Evolutionary conservation across 768 basidiomycete genomes (phyloP).

Genomic region (Lentinula sp.): DNA sequence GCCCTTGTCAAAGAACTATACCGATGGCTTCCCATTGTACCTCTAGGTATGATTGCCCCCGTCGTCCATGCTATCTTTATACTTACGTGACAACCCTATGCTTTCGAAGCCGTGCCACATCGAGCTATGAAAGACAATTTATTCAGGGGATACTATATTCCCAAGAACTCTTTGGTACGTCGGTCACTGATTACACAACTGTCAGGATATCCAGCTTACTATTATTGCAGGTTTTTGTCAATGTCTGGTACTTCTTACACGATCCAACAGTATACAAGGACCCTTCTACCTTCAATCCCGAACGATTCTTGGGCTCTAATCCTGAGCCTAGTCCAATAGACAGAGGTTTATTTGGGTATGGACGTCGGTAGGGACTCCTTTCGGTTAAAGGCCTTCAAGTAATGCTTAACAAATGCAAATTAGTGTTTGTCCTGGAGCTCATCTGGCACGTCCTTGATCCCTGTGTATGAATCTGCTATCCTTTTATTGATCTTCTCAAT

Average conservation of each 20-base stretch:
- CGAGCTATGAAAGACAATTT: slow-evolving; percentile 1
- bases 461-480: background rate
- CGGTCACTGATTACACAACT: background rate
- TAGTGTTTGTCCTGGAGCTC: slow-evolving; percentile 3
- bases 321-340: slow-evolving; percentile 14
- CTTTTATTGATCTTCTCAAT: background rate
- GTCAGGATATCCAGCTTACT: background rate
- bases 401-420: background rate
- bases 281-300: slow-evolving; percentile 25
- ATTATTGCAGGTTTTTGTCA: slow-evolving; percentile 7
- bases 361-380: slow-evolving; percentile 10
- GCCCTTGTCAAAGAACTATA: slow-evolving; percentile 12
- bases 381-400: background rate
- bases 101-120: slow-evolving; percentile 11
- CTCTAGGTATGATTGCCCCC: slow-evolving; percentile 12
- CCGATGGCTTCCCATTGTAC: slow-evolving; percentile 10
- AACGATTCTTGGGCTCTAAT: slow-evolving; percentile 19
- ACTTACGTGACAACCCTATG: background rate
- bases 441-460: slow-evolving; percentile 1
- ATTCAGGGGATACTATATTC: slow-evolving; percentile 5
- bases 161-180: slow-evolving; percentile 5
- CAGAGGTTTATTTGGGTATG: slow-evolving; percentile 22
- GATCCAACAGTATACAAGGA: slow-evolving; percentile 23
- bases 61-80: background rate
- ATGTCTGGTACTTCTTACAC: slow-evolving; percentile 14